Evolutionary conservation across 2,329 filamentous ascomycete genomes (phyloP), one percentile per base, ranked within the genome.

Genomic region (Beauveria sp.): DNA sequence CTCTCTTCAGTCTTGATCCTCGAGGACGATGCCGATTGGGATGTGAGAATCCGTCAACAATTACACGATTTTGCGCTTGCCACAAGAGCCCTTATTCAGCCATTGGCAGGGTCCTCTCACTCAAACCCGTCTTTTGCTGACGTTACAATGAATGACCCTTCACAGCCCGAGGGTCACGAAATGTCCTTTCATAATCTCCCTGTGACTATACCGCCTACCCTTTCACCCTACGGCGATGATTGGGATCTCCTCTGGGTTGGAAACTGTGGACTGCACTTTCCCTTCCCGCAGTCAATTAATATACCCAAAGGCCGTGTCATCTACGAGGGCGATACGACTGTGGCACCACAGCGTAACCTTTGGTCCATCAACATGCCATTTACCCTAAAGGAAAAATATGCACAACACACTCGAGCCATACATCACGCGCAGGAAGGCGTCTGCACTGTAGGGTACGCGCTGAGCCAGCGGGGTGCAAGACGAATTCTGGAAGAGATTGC

Each of bases 21-120:
- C 28, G 82, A 85, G 66, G 82, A 84, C 65, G 82, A 84, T 61
- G 75, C 77, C 22, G 82, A 85, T 69, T 85, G 82, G 82, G 82
- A 84, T 61, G 69, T 84, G 16, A 71, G 75, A 0, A 67, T 84
- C 24, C 79, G 79, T 34, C 55, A 69, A 0, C 82, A 85, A 65
- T 73, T 84, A n/a, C 71, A 66, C 30, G 64, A 71, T 53, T 76
- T 79, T 46, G 74, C 77, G 1, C 65, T 66, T 18, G 73, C 75
- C 0, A 69, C 72, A 3, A 69, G 68, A 18, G 70, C 70, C 0
- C 73, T 75, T 26, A 70, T 66, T 2, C 73, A 76, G 56, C 72
- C 74, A 6, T 47, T 68, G 5, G 43, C 34, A 9, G 59, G 63
- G 18, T 24, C 47, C 2, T 55, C 58, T 3, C 40, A 26, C 12